phyloP scores from a whole-genome alignment of 2,329 filamentous ascomycete species.

The Exutisphaerella laricina region DNA sequence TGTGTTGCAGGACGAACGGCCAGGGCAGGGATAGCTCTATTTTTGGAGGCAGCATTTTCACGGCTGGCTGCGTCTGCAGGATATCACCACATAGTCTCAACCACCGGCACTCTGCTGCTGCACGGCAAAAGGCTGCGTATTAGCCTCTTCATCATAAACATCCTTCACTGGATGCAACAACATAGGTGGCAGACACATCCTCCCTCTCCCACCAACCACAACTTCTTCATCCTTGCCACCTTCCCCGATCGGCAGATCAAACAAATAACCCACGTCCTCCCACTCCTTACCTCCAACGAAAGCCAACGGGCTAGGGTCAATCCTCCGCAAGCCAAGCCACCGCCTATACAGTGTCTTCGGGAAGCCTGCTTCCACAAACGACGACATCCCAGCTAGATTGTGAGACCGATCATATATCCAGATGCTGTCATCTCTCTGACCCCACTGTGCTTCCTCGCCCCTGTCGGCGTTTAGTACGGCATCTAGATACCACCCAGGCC shows the following conservation, averaged over 20 bases:
- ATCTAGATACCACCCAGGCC: constrained; percentile 74
- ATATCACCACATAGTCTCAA: too few species aligned
- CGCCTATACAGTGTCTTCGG: constrained; percentile 73
- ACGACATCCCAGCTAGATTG: constrained; percentile 79
- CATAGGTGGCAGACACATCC: constrained; percentile 45
- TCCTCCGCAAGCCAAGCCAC: constrained; percentile 78
- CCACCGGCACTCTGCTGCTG: background rate
- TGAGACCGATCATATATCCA: constrained; percentile 67
- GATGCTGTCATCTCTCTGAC: constrained; percentile 37
- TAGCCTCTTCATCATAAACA: constrained; percentile 24
- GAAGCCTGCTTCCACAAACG: constrained; percentile 88
- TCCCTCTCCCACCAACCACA: constrained; percentile 34
- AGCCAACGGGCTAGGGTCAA: constrained; percentile 38
- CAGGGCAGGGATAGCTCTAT: too few species aligned
- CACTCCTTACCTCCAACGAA: constrained; percentile 41
- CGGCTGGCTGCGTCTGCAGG: too few species aligned
- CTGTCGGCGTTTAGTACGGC: constrained; percentile 66
- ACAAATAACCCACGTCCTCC: constrained; percentile 37
- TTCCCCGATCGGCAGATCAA: constrained; percentile 29
- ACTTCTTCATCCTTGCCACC: constrained; percentile 48
- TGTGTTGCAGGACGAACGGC: too few species aligned
- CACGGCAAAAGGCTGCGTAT: background rate
- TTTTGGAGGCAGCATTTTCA: too few species aligned
- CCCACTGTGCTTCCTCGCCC: constrained; percentile 51
- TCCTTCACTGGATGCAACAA: constrained; percentile 47